Base-by-base conservation (phyloP, 805 yeast genomes). In the Cyberlindnera bimundalis region DNA sequence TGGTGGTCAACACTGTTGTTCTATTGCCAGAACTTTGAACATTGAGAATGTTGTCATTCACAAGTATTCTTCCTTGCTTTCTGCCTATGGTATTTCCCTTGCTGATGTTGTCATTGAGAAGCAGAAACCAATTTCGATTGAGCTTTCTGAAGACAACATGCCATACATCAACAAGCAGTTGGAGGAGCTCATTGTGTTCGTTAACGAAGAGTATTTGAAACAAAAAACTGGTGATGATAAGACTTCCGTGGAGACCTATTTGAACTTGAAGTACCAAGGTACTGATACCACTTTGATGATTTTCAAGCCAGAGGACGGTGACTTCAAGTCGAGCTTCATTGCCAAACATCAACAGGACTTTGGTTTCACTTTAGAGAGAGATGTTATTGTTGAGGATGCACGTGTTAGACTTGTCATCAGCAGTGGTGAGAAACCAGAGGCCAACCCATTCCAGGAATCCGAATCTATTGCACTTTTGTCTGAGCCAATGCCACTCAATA, bases 1-100 rank as follows among this genome's bases (percentile, higher is more conserved):
- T 35, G 76, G 75, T 43, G 73, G 73, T 26, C 76, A 71, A 51
- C 68, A 68, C 50, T 66, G 71, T 27, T 59, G 60, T 14, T 60
- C 70, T 3, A 59, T 71, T 35, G 73, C 74, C 8, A 59, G 58
- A 45, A 61, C 59, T 12, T 62, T 71, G 56, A 62, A 65, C 39
- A 70, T 71, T 42, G 55, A 56, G 18, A 59, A 61, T 36, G 74
- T 70, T 15, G 47, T 68, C 6, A 67, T 70, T 35, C 76, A 70
- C 51, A 68, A 63, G 43, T 67, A 71, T 51, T 70, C 75, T 9
- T 70, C 74, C 3, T 61, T 71, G 27, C 56, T 71, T 30, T 70
- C 75, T 37, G 75, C 74, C 6, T 69, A 69, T 44, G 74, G 74
- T 45, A 69, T 70, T 35, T 63, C 66, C 5, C 53, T 67, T 39